These are phyloP conservation scores for Calonectria pteridis DNA, from an alignment of 2,329 filamentous ascomycete genomes.

Conservation along the genomic window DNA sequence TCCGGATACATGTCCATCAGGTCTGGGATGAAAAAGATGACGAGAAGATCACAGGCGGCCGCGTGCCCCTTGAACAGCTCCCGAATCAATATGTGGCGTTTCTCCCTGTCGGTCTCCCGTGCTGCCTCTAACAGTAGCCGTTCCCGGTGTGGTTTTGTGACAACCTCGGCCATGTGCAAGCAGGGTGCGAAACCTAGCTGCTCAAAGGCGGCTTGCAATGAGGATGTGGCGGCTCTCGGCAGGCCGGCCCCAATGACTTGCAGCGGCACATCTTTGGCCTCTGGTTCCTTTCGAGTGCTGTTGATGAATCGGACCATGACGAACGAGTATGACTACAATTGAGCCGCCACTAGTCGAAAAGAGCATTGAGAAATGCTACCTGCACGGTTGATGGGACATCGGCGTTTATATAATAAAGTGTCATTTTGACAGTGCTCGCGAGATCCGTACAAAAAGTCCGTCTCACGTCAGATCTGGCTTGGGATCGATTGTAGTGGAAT, in stretches of 20 bases:
- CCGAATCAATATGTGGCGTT: conserved; percentile 46
- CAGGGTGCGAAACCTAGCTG: neutral
- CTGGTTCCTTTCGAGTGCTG: neutral
- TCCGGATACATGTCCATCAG: conserved; percentile 55
- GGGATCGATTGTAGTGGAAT: neutral
- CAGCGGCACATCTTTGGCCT: neutral
- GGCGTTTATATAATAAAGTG: neutral
- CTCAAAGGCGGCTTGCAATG: neutral
- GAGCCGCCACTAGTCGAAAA: neutral
- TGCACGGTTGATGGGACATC: neutral
- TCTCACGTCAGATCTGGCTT: neutral
- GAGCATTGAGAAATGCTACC: neutral
- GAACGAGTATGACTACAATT: neutral
- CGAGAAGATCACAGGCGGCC: conserved; percentile 47
- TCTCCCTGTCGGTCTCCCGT: conserved; percentile 41
- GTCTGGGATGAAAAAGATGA: conserved; percentile 49
- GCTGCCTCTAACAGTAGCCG: conserved; percentile 44
- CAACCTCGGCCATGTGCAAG: conserved; percentile 37
- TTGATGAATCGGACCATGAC: neutral
- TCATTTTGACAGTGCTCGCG: neutral
- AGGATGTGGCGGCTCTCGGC: neutral
- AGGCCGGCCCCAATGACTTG: neutral
- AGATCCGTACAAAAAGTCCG: neutral
- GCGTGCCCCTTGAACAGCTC: conserved; percentile 48
- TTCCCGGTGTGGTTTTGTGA: conserved; percentile 39